These are phyloP conservation scores for Talaromyces sp. DNA, from an alignment of 2,329 filamentous ascomycete species.

Conservation along the genomic window DNA sequence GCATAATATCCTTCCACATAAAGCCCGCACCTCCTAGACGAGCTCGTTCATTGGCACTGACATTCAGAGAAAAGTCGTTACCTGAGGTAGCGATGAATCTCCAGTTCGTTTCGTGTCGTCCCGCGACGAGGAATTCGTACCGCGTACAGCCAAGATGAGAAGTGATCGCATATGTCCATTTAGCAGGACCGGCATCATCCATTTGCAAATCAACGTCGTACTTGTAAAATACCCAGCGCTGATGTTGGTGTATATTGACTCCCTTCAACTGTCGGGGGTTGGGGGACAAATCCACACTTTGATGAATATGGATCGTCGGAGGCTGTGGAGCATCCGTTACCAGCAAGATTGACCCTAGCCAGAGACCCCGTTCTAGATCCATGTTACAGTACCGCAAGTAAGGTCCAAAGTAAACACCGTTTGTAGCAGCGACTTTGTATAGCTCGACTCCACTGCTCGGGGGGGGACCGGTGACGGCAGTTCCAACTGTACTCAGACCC, in stretches of 20 bases:
- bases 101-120: conserved; percentile 86
- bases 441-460: conserved; percentile 78
- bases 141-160: conserved; percentile 96
- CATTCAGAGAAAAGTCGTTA: conserved; percentile 89
- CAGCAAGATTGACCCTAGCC: conserved; percentile 90
- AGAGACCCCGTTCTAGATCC: conserved; percentile 85
- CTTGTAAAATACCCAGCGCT: conserved; percentile 92
- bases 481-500: conserved; percentile 16
- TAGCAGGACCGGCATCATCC: conserved; percentile 71
- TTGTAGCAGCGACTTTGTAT: conserved; percentile 90
- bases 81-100: conserved; percentile 93
- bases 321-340: conserved; percentile 88
- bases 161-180: conserved; percentile 98
- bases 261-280: conserved; percentile 85
- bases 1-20: conserved; percentile 99
- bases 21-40: conserved; percentile 85
- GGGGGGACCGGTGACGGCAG: conserved; percentile 74
- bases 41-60: conserved; percentile 78
- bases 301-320: conserved; percentile 92
- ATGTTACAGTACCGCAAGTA: conserved; percentile 96
- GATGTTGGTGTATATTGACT: conserved; percentile 79
- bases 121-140: conserved; percentile 94
- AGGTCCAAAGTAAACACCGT: conserved; percentile 96
- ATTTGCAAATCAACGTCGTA: conserved; percentile 90
- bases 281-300: conserved; percentile 83